phyloP scores from a whole-genome alignment of 495 filamentous ascomycete genomes.

The Neurospora discreta region DNA sequence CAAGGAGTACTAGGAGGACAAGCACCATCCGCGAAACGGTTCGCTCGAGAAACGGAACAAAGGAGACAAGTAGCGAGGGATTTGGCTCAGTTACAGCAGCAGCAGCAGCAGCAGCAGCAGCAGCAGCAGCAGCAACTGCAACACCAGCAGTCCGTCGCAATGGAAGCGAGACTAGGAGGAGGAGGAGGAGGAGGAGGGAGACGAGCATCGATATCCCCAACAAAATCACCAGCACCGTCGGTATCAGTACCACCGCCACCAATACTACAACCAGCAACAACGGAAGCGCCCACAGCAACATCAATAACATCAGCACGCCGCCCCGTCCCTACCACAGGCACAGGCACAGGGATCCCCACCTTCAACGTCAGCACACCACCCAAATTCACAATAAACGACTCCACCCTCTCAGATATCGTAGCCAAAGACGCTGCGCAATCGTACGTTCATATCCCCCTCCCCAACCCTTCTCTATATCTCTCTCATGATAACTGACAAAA shows the following conservation, averaged over 20 bases:
- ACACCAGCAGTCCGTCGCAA: too few species aligned
- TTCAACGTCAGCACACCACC: background rate
- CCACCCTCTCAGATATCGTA: slow-evolving; percentile 22
- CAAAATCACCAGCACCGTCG: background rate
- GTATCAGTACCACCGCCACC: background rate
- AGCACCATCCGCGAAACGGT: background rate
- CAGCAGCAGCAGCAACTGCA: background rate
- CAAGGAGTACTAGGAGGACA: background rate
- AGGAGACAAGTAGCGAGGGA: background rate
- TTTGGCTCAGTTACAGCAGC: background rate
- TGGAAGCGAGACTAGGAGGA: too few species aligned
- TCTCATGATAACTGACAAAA: background rate
- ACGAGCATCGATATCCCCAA: background rate
- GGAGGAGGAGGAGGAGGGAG: background rate
- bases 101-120: background rate
- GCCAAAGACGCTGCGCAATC: slow-evolving; percentile 24
- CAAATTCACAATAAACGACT: slow-evolving; percentile 1
- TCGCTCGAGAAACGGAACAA: background rate
- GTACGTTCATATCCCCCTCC: slow-evolving; percentile 3
- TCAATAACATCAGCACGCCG: background rate
- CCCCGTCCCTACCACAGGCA: background rate
- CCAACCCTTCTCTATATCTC: too few species aligned
- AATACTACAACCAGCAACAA: background rate
- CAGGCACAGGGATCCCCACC: background rate
- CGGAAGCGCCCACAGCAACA: background rate